Percentiles rank a stretch among this genome's conserved stretches.
These are phyloP conservation scores for Nidula niveotomentosa DNA, from an alignment of 1,284 basidiomycete species.

Conservation along the genomic window DNA sequence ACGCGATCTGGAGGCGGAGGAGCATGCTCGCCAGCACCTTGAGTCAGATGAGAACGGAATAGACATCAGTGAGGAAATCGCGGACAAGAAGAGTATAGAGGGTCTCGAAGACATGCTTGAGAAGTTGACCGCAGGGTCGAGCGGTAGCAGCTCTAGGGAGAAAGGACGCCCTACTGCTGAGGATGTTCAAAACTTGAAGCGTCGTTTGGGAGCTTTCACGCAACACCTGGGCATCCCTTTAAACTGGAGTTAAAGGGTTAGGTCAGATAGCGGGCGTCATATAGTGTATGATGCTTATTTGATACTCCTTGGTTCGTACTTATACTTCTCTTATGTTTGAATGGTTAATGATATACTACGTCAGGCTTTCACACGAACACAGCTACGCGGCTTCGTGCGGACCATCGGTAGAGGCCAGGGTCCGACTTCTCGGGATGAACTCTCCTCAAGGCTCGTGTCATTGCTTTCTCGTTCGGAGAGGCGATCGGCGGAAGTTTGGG, in stretches of 20 bases:
- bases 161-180: conserved; percentile 37
- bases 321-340: no score
- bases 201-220: conserved; percentile 34
- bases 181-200: conserved; percentile 41
- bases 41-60: conserved; percentile 32
- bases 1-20: conserved; percentile 69
- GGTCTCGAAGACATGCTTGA: conserved; percentile 55
- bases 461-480: no score
- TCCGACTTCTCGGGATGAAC: no score
- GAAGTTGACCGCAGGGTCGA: conserved; percentile 34
- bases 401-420: no score
- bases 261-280: no score
- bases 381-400: no score
- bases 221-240: conserved; percentile 30
- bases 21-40: conserved; percentile 67
- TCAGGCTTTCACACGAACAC: no score
- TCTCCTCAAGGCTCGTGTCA: no score
- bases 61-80: conserved; percentile 40
- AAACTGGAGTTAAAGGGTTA: conserved; percentile 8
- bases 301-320: no score
- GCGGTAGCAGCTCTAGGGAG: conserved; percentile 8
- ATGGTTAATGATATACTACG: no score
- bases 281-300: no score
- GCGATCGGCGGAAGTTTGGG: no score
- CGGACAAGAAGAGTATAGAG: conserved; percentile 49